These are phyloP conservation scores for Effrenium voratum DNA, from an alignment of 73 alveolate genomes.

Conservation along the genomic window DNA sequence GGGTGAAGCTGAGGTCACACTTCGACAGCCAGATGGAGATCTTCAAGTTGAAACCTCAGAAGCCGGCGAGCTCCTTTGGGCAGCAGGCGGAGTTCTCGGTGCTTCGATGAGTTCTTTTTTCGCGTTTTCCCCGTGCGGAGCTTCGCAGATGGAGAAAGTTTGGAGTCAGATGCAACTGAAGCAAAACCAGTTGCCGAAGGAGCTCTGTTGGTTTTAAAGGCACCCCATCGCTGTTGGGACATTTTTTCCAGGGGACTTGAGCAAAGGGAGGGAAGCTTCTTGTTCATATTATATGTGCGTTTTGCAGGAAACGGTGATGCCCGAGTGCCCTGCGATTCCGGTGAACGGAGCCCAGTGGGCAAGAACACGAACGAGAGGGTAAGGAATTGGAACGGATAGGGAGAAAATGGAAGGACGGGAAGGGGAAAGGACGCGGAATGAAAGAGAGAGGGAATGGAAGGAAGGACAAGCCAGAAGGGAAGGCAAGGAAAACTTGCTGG, in stretches of 20 bases:
- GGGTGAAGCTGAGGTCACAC: constrained; percentile 65
- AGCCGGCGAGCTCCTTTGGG: constrained; percentile 78
- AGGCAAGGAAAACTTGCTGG: not conserved
- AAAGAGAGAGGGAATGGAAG: no score
- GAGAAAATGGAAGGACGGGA: no score
- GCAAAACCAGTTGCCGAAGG: not conserved
- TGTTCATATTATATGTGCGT: no score
- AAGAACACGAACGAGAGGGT: no score
- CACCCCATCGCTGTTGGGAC: no score
- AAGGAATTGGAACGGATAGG: no score
- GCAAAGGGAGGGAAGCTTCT: no score
- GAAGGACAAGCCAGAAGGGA: not conserved
- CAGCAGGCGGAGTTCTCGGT: constrained; percentile 30
- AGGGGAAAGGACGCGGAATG: no score
- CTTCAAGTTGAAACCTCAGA: constrained; percentile 91
- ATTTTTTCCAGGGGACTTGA: no score
- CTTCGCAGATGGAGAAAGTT: not conserved
- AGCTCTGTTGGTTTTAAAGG: not conserved
- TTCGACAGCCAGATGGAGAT: constrained; percentile 94
- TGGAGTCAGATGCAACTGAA: not conserved
- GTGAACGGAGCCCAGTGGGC: no score
- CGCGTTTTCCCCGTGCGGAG: not conserved
- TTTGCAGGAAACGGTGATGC: no score
- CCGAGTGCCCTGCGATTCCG: no score
- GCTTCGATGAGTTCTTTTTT: not conserved